Percentiles rank a stretch among this genome's conserved stretches.
phyloP scores from a whole-genome alignment of 2,329 filamentous ascomycete genomes.

The Rhynchosporium agropyri region DNA sequence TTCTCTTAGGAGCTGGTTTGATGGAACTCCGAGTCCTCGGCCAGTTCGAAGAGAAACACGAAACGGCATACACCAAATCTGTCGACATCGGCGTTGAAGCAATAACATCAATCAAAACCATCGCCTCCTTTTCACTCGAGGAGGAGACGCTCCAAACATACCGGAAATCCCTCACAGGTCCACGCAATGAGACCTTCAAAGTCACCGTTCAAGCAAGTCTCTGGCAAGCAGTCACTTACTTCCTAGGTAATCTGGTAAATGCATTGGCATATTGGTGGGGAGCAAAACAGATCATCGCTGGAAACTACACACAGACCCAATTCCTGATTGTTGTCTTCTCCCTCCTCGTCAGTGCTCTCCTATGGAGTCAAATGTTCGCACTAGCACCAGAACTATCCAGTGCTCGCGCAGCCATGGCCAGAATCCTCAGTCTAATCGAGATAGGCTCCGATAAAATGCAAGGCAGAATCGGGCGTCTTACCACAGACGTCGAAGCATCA shows the following conservation, averaged over 20 bases:
- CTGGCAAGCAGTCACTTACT: slow-evolving; percentile 63
- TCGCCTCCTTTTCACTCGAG: slow-evolving; percentile 58
- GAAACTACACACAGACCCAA: slow-evolving; percentile 63
- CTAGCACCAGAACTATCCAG: slow-evolving; percentile 72
- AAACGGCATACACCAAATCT: slow-evolving; percentile 64
- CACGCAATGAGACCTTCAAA: slow-evolving; percentile 56
- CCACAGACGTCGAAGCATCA: slow-evolving; percentile 46
- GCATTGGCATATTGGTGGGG: slow-evolving; percentile 82
- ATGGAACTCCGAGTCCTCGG: slow-evolving; percentile 63
- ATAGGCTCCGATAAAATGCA: slow-evolving; percentile 43
- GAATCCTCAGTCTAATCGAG: slow-evolving; percentile 56
- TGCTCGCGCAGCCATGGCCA: slow-evolving; percentile 61
- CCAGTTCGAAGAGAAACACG: slow-evolving; percentile 64
- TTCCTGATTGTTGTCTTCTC: slow-evolving; percentile 75
- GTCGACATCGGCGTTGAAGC: slow-evolving; percentile 63
- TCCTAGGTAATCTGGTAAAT: slow-evolving; percentile 67
- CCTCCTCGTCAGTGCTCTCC: slow-evolving; percentile 70
- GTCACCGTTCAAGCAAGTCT: slow-evolving; percentile 45
- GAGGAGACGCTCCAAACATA: slow-evolving; percentile 58
- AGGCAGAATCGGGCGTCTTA: slow-evolving; percentile 27
- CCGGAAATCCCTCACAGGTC: slow-evolving; percentile 53
- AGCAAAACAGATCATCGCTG: slow-evolving; percentile 67
- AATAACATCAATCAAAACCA: slow-evolving; percentile 65
- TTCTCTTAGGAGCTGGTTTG: slow-evolving; percentile 60
- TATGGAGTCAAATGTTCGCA: slow-evolving; percentile 75